Conservation (phyloP, 2,329 filamentous ascomycete genomes). For the Cytospora mali region DNA sequence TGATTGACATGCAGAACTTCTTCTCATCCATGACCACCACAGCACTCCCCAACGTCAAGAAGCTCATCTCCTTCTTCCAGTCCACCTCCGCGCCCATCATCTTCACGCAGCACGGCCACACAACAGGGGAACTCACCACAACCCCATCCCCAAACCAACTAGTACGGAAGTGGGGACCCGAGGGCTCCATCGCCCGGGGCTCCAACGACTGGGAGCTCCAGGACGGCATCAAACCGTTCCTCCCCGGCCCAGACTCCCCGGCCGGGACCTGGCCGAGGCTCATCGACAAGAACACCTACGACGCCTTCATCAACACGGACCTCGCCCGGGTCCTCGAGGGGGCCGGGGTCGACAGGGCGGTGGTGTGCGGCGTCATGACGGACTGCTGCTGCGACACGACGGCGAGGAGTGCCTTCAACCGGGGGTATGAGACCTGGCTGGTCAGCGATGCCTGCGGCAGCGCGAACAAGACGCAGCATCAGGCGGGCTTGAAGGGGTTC, state of each 20-base stretch:
- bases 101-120: slow-evolving; percentile 46
- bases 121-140: slow-evolving; percentile 35
- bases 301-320: slow-evolving; percentile 42
- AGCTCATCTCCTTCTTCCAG: slow-evolving; percentile 32
- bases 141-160: slow-evolving; percentile 39
- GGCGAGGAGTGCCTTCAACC: slow-evolving; percentile 42
- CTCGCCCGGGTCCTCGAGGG: slow-evolving; percentile 35
- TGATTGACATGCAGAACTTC: slow-evolving; percentile 45
- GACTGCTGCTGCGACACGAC: slow-evolving; percentile 46
- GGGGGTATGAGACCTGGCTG: slow-evolving; percentile 45
- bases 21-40: slow-evolving; percentile 40
- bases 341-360: slow-evolving; percentile 36
- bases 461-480: slow-evolving; percentile 39
- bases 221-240: slow-evolving; percentile 31
- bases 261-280: slow-evolving; percentile 22
- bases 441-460: slow-evolving; percentile 43
- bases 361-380: slow-evolving; percentile 46
- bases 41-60: slow-evolving; percentile 40
- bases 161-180: slow-evolving; percentile 42
- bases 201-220: slow-evolving; percentile 39
- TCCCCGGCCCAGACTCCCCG: slow-evolving; percentile 12
- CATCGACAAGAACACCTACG: slow-evolving; percentile 45
- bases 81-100: slow-evolving; percentile 35
- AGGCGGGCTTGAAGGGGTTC: slow-evolving; percentile 38
- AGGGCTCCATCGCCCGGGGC: slow-evolving; percentile 37